These are phyloP conservation scores for Sarcodon aspratus DNA, from an alignment of 768 basidiomycete species.

Conservation along the genomic window DNA sequence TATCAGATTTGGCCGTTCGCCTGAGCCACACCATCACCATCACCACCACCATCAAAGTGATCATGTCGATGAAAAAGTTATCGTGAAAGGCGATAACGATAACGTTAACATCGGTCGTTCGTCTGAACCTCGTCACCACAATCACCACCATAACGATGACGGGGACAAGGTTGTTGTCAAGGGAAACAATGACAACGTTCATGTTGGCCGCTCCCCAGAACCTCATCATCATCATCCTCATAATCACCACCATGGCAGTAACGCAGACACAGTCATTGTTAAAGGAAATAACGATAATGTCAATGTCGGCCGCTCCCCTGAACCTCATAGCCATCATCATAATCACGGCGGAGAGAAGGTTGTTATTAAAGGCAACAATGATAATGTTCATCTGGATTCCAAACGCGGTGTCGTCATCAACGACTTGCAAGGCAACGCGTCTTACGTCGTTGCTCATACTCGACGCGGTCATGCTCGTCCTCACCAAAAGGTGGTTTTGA, in stretches of 20 bases:
- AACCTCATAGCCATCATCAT: constrained; percentile 3
- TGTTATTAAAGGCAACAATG: constrained; percentile 9
- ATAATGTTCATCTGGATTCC: background rate
- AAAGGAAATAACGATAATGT: constrained; percentile 17
- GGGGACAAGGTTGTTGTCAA: constrained; percentile 1
- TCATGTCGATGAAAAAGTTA: constrained; percentile 1
- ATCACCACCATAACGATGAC: constrained; percentile 3
- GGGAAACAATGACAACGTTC: constrained; percentile 2
- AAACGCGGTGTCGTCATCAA: background rate
- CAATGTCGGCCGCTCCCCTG: constrained; percentile 7
- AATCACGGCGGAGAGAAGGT: constrained; percentile 7
- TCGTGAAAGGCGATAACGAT: constrained; percentile 6
- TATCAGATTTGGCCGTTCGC: background rate
- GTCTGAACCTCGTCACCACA: background rate
- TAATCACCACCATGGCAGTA: constrained; percentile 8
- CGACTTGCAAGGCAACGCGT: constrained; percentile 10
- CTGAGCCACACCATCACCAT: constrained; percentile 1
- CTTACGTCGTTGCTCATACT: constrained; percentile 10
- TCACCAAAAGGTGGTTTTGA: constrained; percentile 11
- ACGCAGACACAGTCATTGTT: constrained; percentile 11
- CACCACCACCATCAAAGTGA: constrained; percentile 5
- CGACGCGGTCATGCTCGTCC: constrained; percentile 6
- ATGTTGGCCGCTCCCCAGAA: background rate
- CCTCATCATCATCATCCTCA: constrained; percentile 3
- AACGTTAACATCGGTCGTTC: constrained; percentile 5